Conservation (phyloP, 2,329 filamentous ascomycete species). For the Trichoderma oligosporum region DNA sequence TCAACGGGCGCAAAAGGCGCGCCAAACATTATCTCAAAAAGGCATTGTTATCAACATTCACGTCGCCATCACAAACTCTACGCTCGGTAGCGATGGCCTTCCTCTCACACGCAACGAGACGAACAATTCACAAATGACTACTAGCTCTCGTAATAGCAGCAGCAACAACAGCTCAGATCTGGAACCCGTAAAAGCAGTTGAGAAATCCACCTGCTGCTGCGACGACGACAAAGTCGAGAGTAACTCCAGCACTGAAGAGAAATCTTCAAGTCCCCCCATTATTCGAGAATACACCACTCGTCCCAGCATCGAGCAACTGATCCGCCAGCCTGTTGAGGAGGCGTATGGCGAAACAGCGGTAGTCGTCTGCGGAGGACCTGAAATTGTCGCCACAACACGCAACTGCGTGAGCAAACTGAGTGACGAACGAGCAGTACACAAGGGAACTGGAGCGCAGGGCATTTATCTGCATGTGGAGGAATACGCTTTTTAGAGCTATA, state of each 20-base stretch:
- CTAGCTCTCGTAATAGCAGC: background rate
- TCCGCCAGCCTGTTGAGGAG: conserved; percentile 52
- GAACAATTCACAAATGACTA: background rate
- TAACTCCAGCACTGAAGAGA: background rate
- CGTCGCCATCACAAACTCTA: conserved; percentile 48
- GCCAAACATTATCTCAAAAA: conserved; percentile 37
- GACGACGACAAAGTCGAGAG: background rate
- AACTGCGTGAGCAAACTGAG: conserved; percentile 54
- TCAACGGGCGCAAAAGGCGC: conserved; percentile 44
- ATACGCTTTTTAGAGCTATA: conserved; percentile 45
- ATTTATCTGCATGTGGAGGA: conserved; percentile 60
- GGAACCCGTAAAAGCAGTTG: conserved; percentile 16
- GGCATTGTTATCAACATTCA: conserved; percentile 51
- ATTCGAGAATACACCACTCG: conserved; percentile 45
- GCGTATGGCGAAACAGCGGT: conserved; percentile 60
- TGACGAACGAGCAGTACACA: conserved; percentile 60
- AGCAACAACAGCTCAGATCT: background rate
- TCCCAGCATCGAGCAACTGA: conserved; percentile 50
- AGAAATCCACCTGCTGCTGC: conserved; percentile 27
- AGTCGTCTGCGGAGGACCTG: conserved; percentile 56
- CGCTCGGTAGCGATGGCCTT: background rate
- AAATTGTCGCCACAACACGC: conserved; percentile 50
- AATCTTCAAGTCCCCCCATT: background rate
- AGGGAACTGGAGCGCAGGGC: conserved; percentile 60
- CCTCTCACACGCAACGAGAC: conserved; percentile 6